Percentiles rank a stretch among this genome's conserved stretches.
Conservation (phyloP, 1,284 basidiomycete species). For the Spongiforma sp. region DNA sequence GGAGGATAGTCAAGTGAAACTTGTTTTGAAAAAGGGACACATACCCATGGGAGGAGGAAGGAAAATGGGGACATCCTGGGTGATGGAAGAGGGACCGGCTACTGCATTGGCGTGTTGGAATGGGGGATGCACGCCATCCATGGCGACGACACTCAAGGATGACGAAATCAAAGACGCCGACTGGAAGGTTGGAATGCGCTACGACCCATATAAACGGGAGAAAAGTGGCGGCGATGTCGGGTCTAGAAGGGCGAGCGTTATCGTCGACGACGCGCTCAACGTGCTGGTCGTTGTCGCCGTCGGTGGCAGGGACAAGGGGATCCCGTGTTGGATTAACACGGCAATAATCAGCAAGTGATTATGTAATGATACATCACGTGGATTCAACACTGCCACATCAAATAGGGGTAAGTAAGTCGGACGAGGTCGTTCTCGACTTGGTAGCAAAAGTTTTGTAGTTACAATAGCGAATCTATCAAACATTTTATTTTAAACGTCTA, state of each 20-base stretch:
- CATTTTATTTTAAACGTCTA: too few species aligned
- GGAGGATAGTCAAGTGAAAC: conserved; percentile 21
- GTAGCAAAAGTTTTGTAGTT: too few species aligned
- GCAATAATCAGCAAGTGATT: conserved; percentile 34
- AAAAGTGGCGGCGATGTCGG: not conserved
- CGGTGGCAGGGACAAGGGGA: conserved; percentile 43
- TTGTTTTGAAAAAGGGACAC: conserved; percentile 9
- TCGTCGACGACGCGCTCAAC: conserved; percentile 37
- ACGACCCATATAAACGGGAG: conserved; percentile 27
- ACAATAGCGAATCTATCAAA: too few species aligned
- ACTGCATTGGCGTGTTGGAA: conserved; percentile 32
- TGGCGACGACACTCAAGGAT: conserved; percentile 25
- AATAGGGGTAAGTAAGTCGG: too few species aligned
- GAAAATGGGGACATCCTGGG: conserved; percentile 33
- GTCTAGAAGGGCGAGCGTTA: conserved; percentile 22
- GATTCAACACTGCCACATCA: conserved; percentile 13
- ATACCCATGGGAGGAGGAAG: conserved; percentile 33
- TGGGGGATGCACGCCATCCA: conserved; percentile 34
- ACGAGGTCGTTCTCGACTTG: too few species aligned
- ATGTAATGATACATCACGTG: conserved; percentile 37
- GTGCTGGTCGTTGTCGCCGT: conserved; percentile 36
- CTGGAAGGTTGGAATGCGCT: conserved; percentile 8
- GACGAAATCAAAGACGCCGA: conserved; percentile 33
- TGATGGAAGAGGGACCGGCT: conserved; percentile 39
- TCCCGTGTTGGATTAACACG: conserved; percentile 37